Conservation (phyloP, 2,329 filamentous ascomycete species). For the Ophidiomyces ophidiicola region DNA sequence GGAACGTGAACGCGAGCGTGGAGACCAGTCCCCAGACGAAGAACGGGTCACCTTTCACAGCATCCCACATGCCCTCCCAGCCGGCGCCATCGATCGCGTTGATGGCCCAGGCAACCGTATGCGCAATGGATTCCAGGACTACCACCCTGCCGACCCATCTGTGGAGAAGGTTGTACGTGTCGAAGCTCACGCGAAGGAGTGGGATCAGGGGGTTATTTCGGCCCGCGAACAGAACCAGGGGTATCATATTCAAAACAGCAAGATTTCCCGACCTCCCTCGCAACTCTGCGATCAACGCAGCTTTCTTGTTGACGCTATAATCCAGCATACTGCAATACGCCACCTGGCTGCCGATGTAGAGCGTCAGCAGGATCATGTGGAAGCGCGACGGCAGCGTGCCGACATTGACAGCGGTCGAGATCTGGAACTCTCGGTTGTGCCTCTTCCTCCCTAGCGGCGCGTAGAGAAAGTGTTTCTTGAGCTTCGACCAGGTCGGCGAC, state of each 20-base stretch:
- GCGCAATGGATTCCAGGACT: constrained; percentile 56
- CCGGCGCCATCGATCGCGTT: constrained; percentile 58
- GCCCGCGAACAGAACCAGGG: constrained; percentile 74
- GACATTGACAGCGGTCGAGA: constrained; percentile 55
- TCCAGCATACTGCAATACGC: constrained; percentile 52
- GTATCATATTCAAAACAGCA: constrained; percentile 80
- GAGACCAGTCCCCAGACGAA: constrained; percentile 37
- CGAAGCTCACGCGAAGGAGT: constrained; percentile 77
- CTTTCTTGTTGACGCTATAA: constrained; percentile 32
- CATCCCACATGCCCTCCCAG: constrained; percentile 38
- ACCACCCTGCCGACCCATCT: constrained; percentile 71
- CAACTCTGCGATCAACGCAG: constrained; percentile 62
- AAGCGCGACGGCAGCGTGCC: constrained; percentile 71
- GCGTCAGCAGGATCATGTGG: constrained; percentile 55
- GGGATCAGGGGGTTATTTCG: constrained; percentile 87
- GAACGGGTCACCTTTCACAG: constrained; percentile 29
- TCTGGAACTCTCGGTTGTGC: constrained; percentile 62
- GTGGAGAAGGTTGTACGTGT: constrained; percentile 87
- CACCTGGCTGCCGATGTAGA: constrained; percentile 61
- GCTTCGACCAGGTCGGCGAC: constrained; percentile 30
- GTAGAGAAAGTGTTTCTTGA: constrained; percentile 39
- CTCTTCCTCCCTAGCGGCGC: constrained; percentile 62
- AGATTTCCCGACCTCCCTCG: constrained; percentile 76
- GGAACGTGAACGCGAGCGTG: constrained; percentile 29
- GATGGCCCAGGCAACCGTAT: constrained; percentile 64